Conservation (phyloP, 805 yeast genomes). For the Candida endomychidarum region DNA sequence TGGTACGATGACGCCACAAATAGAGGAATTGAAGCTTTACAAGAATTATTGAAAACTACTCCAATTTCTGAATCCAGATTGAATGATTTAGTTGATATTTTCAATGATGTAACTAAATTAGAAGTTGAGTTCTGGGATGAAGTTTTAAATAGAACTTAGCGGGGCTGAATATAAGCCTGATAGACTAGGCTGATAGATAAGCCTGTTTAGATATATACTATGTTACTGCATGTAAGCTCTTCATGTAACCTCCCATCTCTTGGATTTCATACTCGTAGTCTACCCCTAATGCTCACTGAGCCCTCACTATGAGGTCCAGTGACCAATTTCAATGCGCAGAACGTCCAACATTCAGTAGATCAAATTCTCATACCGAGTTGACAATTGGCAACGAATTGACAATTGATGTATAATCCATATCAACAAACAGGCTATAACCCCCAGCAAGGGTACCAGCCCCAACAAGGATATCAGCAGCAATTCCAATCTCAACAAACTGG, state of each 20-base stretch:
- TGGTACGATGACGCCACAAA: conserved; percentile 56
- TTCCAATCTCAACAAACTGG: conserved; percentile 10
- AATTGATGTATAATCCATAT: conserved; percentile 40
- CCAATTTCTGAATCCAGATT: conserved; percentile 45
- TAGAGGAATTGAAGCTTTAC: conserved; percentile 50
- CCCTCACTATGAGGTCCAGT: too few species aligned
- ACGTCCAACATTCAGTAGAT: conserved; percentile 2
- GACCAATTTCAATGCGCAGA: background rate
- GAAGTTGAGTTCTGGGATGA: conserved; percentile 74
- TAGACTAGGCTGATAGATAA: too few species aligned
- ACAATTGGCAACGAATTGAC: conserved; percentile 17
- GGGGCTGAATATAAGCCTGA: background rate
- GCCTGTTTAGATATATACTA: too few species aligned
- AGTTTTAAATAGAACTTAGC: conserved; percentile 15
- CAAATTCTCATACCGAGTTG: background rate
- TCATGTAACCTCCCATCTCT: too few species aligned
- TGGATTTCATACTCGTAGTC: too few species aligned
- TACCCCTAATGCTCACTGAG: too few species aligned
- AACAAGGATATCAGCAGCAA: conserved; percentile 7
- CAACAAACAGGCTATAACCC: conserved; percentile 23
- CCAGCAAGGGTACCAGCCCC: conserved; percentile 30
- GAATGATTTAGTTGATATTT: conserved; percentile 55
- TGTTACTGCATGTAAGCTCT: too few species aligned
- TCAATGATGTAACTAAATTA: conserved; percentile 55
- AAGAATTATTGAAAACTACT: conserved; percentile 33